phyloP scores from a whole-genome alignment of 345 rosid species.

The Eucalyptus urophylla region DNA sequence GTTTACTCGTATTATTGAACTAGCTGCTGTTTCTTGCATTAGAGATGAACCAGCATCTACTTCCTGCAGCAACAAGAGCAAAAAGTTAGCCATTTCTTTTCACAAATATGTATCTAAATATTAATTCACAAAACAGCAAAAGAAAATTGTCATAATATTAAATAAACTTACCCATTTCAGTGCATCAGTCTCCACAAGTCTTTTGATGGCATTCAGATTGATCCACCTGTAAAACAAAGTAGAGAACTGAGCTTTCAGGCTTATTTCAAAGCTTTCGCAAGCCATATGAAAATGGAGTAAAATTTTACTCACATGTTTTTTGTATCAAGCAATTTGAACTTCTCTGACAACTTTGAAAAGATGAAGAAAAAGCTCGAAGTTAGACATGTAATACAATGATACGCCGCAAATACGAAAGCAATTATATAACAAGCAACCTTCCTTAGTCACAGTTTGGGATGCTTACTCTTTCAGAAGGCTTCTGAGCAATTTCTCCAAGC shows the following conservation, averaged over 20 bases:
- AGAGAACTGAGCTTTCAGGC: background rate
- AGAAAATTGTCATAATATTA: background rate
- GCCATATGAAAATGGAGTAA: background rate
- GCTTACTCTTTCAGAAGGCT: constrained; percentile 24
- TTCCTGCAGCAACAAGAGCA: background rate
- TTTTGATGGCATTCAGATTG: constrained; percentile 30
- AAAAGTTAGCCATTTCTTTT: background rate
- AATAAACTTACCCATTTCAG: constrained; percentile 1
- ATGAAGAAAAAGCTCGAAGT: background rate
- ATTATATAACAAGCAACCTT: background rate
- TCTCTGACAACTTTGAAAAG: background rate
- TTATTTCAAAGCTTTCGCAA: background rate
- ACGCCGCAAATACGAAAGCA: background rate
- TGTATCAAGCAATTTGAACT: constrained; percentile 35
- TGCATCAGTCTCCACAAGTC: constrained; percentile 30
- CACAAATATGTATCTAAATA: background rate
- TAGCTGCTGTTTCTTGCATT: constrained; percentile 10
- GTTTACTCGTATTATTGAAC: constrained; percentile 23
- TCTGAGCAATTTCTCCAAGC: constrained; percentile 20
- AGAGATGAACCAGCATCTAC: background rate
- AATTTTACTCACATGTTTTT: constrained; percentile 33
- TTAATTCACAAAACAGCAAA: background rate
- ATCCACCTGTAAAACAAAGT: constrained; percentile 32
- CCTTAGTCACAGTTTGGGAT: background rate
- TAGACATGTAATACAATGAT: background rate